Conservation (phyloP, 106 monocot species). For the Apostasia ramifera region DNA sequence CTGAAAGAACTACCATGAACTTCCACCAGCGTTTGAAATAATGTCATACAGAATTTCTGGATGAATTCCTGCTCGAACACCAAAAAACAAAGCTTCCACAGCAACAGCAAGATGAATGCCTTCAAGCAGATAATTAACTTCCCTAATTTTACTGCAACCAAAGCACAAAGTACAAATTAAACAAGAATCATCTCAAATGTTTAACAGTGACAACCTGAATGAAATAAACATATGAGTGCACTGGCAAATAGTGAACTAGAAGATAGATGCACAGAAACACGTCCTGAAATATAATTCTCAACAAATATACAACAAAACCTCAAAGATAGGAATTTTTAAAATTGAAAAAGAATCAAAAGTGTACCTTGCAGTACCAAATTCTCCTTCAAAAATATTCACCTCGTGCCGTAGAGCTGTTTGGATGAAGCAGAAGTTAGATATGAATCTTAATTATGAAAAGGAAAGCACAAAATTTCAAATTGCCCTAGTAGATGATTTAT, state of each 20-base stretch:
- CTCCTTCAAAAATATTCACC: slow-evolving; percentile 44
- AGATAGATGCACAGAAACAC: not conserved
- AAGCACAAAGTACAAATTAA: slow-evolving; percentile 3
- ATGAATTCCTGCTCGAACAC: slow-evolving; percentile 76
- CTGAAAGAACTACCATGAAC: slow-evolving; percentile 58
- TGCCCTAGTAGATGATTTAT: not conserved
- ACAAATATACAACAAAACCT: not conserved
- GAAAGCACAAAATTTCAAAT: not conserved
- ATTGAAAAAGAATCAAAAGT: not conserved
- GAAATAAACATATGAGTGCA: not conserved
- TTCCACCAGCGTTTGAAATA: slow-evolving; percentile 97
- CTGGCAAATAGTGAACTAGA: not conserved
- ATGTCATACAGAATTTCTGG: slow-evolving; percentile 88
- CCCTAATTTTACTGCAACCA: slow-evolving; percentile 66
- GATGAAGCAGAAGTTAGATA: slow-evolving; percentile 12
- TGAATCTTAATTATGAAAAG: not conserved
- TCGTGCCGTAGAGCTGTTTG: slow-evolving; percentile 58
- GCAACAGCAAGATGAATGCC: slow-evolving; percentile 83
- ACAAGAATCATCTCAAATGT: not conserved
- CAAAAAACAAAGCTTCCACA: slow-evolving; percentile 87
- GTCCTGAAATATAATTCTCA: not conserved
- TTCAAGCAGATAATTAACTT: slow-evolving; percentile 76
- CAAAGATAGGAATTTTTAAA: not conserved
- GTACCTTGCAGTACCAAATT: slow-evolving; percentile 59
- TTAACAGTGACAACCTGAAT: not conserved